phyloP scores from a whole-genome alignment of 2,329 filamentous ascomycete genomes.

The Ophioceras dolichostomum region DNA sequence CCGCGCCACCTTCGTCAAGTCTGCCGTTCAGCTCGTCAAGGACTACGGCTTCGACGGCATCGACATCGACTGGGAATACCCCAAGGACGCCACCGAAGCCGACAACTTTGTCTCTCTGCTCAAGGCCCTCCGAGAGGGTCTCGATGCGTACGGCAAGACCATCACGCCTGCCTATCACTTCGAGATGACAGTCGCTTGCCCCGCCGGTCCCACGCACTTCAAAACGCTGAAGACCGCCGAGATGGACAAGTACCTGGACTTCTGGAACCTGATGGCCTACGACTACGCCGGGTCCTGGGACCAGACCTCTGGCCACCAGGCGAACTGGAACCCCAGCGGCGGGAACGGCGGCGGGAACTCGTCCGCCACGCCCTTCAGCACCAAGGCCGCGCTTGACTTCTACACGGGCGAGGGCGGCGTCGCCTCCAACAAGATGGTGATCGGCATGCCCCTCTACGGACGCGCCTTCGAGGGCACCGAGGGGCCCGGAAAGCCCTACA shows the following conservation, averaged over 20 bases:
- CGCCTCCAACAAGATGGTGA: constrained; percentile 58
- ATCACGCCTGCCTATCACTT: constrained; percentile 37
- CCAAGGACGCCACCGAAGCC: constrained; percentile 40
- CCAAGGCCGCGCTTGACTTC: constrained; percentile 53
- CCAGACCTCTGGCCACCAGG: constrained; percentile 56
- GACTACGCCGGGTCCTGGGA: constrained; percentile 84
- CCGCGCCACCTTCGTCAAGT: constrained; percentile 58
- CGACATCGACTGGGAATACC: constrained; percentile 52
- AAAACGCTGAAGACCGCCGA: constrained; percentile 45
- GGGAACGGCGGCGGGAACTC: constrained; percentile 44
- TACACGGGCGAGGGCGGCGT: constrained; percentile 55
- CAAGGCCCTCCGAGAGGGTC: constrained; percentile 37
- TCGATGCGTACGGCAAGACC: constrained; percentile 42
- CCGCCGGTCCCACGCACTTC: constrained; percentile 51
- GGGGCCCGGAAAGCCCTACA: constrained; percentile 57
- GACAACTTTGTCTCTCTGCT: constrained; percentile 48
- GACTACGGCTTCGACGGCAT: constrained; percentile 64
- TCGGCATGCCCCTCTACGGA: constrained; percentile 90
- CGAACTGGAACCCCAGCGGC: constrained; percentile 57
- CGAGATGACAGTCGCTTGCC: constrained; percentile 52
- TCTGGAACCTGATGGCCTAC: constrained; percentile 81
- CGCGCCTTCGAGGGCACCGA: constrained; percentile 71
- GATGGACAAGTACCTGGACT: constrained; percentile 57
- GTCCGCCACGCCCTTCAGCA: constrained; percentile 65
- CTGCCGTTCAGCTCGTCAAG: constrained; percentile 63